Conservation (phyloP, 2,329 filamentous ascomycete genomes). For the Fusarium sp. region DNA sequence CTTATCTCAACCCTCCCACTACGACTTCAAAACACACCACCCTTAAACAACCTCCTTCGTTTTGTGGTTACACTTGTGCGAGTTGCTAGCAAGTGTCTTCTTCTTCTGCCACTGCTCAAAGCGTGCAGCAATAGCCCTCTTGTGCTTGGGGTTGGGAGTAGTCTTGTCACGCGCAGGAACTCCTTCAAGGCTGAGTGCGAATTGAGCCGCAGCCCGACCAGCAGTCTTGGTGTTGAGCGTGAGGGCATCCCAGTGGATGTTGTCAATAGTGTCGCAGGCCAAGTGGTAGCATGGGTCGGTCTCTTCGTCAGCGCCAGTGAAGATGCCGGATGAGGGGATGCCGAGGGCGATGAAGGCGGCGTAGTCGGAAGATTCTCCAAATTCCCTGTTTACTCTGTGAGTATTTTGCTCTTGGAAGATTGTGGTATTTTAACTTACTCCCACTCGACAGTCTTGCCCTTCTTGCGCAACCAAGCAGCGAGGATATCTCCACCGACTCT, state of each 20-base stretch:
- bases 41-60: slow-evolving; percentile 42
- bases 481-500: slow-evolving; percentile 52
- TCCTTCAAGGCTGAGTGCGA: slow-evolving; percentile 54
- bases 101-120: slow-evolving; percentile 46
- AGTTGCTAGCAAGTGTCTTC: slow-evolving; percentile 45
- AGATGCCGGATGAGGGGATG: slow-evolving; percentile 56
- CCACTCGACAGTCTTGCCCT: slow-evolving; percentile 51
- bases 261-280: slow-evolving; percentile 55
- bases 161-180: slow-evolving; percentile 52
- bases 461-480: slow-evolving; percentile 52
- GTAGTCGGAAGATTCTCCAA: slow-evolving; percentile 56
- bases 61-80: slow-evolving; percentile 47
- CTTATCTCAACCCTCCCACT: neutral
- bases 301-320: slow-evolving; percentile 54
- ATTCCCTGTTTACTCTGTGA: slow-evolving; percentile 45
- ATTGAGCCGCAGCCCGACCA: slow-evolving; percentile 61
- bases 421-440: slow-evolving; percentile 37
- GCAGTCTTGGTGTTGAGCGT: slow-evolving; percentile 59
- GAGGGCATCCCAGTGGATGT: slow-evolving; percentile 58
- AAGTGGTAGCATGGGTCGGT: slow-evolving; percentile 56
- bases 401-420: neutral
- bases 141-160: slow-evolving; percentile 46
- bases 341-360: slow-evolving; percentile 56
- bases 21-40: neutral
- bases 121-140: slow-evolving; percentile 41